phyloP scores from a whole-genome alignment of 345 rosid species.

The Syzygium grande region DNA sequence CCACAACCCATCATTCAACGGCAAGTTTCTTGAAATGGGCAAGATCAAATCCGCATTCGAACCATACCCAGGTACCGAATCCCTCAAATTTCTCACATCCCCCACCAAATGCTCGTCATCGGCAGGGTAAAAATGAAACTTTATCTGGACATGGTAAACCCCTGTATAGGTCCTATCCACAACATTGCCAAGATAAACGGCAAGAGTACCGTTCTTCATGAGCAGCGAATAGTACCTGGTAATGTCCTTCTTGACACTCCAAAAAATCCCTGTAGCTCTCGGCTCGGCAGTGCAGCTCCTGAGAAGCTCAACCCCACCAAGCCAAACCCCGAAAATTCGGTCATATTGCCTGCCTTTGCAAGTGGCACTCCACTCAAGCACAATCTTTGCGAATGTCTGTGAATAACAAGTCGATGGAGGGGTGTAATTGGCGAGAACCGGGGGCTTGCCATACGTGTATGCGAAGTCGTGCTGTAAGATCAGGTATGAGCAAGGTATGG shows the following conservation, averaged over 20 bases:
- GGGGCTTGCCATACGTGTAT: constrained; percentile 58
- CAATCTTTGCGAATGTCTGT: constrained; percentile 50
- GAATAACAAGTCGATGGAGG: constrained; percentile 54
- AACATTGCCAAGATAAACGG: constrained; percentile 65
- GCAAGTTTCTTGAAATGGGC: constrained; percentile 62
- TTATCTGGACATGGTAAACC: constrained; percentile 60
- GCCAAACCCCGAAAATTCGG: constrained; percentile 86
- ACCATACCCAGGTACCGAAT: constrained; percentile 6
- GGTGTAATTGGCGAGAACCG: constrained; percentile 57
- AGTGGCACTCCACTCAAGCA: constrained; percentile 76
- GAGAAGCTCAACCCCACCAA: constrained; percentile 82
- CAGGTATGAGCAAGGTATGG: constrained; percentile 40
- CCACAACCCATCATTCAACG: constrained; percentile 82
- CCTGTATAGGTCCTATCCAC: constrained; percentile 67
- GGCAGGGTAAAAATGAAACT: constrained; percentile 55
- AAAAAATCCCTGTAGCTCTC: constrained; percentile 48
- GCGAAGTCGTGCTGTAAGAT: constrained; percentile 70
- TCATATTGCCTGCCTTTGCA: constrained; percentile 75
- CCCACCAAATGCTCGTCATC: background rate
- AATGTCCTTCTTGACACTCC: constrained; percentile 76
- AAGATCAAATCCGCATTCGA: constrained; percentile 65
- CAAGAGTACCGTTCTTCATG: constrained; percentile 41
- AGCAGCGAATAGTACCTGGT: constrained; percentile 76
- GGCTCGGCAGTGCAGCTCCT: constrained; percentile 98
- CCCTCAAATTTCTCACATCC: background rate